Percentiles rank a stretch among this genome's conserved stretches.
Evolutionary conservation across 2,329 filamentous ascomycete species (phyloP).

Genomic region (Talaromyces sp.): DNA sequence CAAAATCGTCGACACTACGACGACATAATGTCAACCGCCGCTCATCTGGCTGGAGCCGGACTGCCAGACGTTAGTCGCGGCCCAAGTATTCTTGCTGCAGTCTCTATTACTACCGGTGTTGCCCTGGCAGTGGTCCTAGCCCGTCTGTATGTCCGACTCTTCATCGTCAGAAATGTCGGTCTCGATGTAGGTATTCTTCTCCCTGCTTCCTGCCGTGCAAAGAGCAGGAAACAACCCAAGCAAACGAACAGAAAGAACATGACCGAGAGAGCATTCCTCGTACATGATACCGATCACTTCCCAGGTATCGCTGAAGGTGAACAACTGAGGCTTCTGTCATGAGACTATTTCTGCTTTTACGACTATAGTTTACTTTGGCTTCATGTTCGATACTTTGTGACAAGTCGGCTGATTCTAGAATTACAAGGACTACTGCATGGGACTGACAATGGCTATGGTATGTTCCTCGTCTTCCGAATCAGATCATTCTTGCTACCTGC

Average conservation of each 20-base stretch:
- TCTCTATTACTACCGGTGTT: neutral
- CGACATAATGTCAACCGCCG: neutral
- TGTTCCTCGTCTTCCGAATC: neutral
- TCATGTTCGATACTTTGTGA: neutral
- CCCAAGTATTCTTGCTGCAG: neutral
- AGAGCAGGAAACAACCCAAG: neutral
- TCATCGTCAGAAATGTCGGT: constrained; percentile 23
- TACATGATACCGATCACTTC: neutral
- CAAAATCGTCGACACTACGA: neutral
- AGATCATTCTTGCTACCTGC: too few species aligned
- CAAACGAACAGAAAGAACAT: neutral
- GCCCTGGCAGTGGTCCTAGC: constrained; percentile 18
- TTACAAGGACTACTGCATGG: neutral
- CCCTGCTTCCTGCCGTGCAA: neutral
- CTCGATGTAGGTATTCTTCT: constrained; percentile 20
- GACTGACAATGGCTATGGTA: neutral
- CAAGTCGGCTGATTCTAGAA: neutral
- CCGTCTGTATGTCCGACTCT: constrained; percentile 25
- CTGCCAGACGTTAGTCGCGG: neutral
- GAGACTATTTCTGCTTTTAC: neutral
- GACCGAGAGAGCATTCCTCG: neutral
- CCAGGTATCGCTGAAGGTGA: neutral
- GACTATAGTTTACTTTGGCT: too few species aligned
- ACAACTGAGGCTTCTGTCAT: neutral
- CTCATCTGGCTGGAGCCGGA: neutral